Percentiles rank a stretch among this genome's conserved stretches.
These are phyloP conservation scores for Diplosphaera chodatii DNA, from an alignment of 139 green algal species.

Conservation along the genomic window DNA sequence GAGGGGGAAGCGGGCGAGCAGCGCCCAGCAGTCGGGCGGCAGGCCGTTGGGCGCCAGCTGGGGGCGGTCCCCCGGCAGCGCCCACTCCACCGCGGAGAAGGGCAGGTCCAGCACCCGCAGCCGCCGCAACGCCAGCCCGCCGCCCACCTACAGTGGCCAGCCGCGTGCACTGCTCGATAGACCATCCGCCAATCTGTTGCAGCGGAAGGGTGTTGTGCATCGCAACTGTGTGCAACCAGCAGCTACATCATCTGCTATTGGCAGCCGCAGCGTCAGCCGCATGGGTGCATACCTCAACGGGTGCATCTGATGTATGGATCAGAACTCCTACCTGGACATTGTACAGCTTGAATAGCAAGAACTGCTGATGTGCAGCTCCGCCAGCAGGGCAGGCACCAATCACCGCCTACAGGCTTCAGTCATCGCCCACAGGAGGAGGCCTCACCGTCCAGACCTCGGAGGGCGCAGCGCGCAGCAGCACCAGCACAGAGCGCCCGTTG, in stretches of 20 bases:
- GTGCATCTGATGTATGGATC: too few species aligned
- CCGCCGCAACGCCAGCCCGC: conserved; percentile 17
- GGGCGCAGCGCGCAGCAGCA: conserved; percentile 45
- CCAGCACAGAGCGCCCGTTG: conserved; percentile 58
- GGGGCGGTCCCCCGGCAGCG: conserved; percentile 24
- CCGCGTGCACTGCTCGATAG: neutral
- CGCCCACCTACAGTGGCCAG: conserved; percentile 15
- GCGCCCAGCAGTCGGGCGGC: conserved; percentile 7
- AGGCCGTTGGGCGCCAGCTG: neutral
- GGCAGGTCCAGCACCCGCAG: conserved; percentile 70
- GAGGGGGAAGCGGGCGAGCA: conserved; percentile 16
- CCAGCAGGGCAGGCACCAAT: conserved; percentile 21
- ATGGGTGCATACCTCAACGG: too few species aligned
- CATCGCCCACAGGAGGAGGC: too few species aligned
- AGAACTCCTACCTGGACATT: too few species aligned
- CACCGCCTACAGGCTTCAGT: too few species aligned
- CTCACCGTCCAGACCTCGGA: conserved; percentile 63
- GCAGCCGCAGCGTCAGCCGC: too few species aligned
- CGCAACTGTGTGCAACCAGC: too few species aligned
- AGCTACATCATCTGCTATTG: too few species aligned
- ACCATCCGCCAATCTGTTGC: too few species aligned
- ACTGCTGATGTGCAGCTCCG: too few species aligned
- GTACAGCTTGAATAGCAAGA: too few species aligned
- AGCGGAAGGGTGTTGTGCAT: conserved; percentile 73
- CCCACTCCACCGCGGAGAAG: conserved; percentile 75